Evolutionary conservation across 139 green algal species (phyloP).

Genomic region (Coccomyxa sp.): DNA sequence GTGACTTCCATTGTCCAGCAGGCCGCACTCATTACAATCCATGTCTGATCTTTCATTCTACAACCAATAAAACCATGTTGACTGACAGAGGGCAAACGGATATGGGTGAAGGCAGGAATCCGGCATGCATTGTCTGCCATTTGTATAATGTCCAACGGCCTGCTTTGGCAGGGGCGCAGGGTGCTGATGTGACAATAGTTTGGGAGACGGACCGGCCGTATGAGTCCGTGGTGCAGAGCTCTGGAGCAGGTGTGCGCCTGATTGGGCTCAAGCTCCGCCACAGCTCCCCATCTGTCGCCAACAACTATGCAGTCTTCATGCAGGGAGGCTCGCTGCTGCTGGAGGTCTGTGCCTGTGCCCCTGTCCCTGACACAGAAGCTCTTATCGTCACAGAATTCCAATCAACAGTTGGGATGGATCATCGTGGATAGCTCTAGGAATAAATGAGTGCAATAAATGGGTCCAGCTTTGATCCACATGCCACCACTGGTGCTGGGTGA

Average conservation of each 20-base stretch:
- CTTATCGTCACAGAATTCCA: neutral
- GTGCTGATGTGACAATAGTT: neutral
- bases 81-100: neutral
- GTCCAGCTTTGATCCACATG: neutral
- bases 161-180: neutral
- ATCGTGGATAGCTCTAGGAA: neutral
- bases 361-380: neutral
- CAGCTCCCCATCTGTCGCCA: conserved; percentile 36
- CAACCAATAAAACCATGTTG: neutral
- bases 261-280: conserved; percentile 34
- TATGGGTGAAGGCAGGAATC: neutral
- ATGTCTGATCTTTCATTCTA: neutral
- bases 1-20: neutral
- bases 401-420: neutral
- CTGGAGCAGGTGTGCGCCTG: neutral
- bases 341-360: neutral
- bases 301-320: conserved; percentile 51
- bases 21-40: neutral
- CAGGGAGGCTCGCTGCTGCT: neutral
- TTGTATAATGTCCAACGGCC: neutral
- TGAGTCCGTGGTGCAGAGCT: neutral
- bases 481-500: neutral
- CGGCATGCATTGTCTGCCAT: neutral
- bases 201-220: neutral
- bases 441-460: neutral